phyloP scores from a whole-genome alignment of 257 asterid genomes.

The Scutellaria baicalensis region DNA sequence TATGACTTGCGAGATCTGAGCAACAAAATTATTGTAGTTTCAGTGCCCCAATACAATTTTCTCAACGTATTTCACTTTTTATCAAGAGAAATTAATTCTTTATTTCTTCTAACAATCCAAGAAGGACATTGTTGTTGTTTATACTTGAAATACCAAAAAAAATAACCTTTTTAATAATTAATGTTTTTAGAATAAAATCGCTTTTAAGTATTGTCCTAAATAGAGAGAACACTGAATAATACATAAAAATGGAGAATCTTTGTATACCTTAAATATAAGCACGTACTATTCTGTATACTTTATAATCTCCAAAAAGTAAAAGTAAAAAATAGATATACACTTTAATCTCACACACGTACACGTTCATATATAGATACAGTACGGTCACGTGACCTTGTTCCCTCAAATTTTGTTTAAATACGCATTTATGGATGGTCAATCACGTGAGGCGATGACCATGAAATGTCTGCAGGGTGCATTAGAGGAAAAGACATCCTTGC shows the following conservation, averaged over 20 bases:
- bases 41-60: not conserved
- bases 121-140: too few relatives aligned
- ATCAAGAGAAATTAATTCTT: too few relatives aligned
- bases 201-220: not conserved
- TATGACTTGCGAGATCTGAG: not conserved
- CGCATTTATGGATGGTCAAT: slow-evolving; percentile 7
- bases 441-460: slow-evolving; percentile 16
- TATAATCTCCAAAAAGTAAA: not conserved
- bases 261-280: not conserved
- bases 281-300: not conserved
- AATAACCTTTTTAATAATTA: too few relatives aligned
- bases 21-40: not conserved
- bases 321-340: not conserved
- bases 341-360: slow-evolving; percentile 9
- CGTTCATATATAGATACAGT: not conserved
- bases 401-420: not conserved
- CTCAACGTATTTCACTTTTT: not conserved
- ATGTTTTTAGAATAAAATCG: too few relatives aligned
- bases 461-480: slow-evolving; percentile 2
- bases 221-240: too few relatives aligned
- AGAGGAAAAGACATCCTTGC: not conserved
- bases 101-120: too few relatives aligned
- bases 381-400: slow-evolving; percentile 22
- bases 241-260: not conserved
- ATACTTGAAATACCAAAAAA: too few relatives aligned